These are phyloP conservation scores for Phyllosticta citribraziliensis DNA, from an alignment of 2,329 filamentous ascomycete species.

Conservation along the genomic window DNA sequence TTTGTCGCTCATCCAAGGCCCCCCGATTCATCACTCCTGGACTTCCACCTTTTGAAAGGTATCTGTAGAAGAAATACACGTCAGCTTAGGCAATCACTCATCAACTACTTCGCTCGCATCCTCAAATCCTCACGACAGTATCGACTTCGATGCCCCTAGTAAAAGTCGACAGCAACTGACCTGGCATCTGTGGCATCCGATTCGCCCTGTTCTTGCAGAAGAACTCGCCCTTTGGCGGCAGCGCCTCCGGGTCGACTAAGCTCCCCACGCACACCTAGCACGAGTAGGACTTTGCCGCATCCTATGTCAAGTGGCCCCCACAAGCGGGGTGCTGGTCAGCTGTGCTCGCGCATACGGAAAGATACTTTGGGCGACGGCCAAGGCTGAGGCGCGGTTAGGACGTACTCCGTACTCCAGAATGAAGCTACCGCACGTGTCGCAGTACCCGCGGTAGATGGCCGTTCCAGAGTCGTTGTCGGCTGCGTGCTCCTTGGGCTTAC, in stretches of 20 bases:
- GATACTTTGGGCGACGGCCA: neutral
- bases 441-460: slow-evolving; percentile 42
- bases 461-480: slow-evolving; percentile 35
- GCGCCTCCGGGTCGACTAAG: slow-evolving; percentile 17
- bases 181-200: slow-evolving; percentile 19
- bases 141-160: neutral
- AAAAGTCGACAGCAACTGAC: slow-evolving; percentile 9
- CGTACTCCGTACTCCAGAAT: slow-evolving; percentile 40
- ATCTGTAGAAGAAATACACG: neutral
- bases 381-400: slow-evolving; percentile 21
- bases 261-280: slow-evolving; percentile 18
- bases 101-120: neutral
- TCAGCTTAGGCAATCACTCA: neutral
- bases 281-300: slow-evolving; percentile 17
- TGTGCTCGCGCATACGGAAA: neutral
- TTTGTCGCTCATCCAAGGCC: too few relatives aligned
- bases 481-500: slow-evolving; percentile 30
- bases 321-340: neutral
- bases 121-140: neutral
- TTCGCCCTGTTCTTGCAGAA: slow-evolving; percentile 47
- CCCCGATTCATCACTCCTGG: slow-evolving; percentile 10
- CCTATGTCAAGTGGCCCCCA: slow-evolving; percentile 4
- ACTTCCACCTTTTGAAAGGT: slow-evolving; percentile 13
- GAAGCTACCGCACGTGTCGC: slow-evolving; percentile 40
- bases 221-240: slow-evolving; percentile 52